Conservation (phyloP, 495 filamentous ascomycete species). For the Penicillium alfredii region DNA sequence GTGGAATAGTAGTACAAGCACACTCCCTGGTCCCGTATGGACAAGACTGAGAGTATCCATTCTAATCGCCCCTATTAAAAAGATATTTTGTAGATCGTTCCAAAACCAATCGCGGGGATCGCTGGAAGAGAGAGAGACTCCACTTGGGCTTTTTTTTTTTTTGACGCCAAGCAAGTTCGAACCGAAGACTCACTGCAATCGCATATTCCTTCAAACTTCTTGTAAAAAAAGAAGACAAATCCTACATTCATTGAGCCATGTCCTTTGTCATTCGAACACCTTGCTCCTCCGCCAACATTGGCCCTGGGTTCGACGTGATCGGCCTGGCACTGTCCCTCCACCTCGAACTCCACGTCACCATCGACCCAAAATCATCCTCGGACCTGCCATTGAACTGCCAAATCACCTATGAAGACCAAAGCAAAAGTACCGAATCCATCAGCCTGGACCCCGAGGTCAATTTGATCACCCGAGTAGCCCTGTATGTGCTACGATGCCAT, state of each 20-base stretch:
- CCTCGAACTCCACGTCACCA: conserved; percentile 73
- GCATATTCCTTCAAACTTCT: too few species aligned
- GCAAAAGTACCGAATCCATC: conserved; percentile 67
- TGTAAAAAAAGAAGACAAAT: too few species aligned
- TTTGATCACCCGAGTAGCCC: conserved; percentile 81
- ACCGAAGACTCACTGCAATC: too few species aligned
- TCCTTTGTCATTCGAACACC: conserved; percentile 62
- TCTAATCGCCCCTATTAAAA: too few species aligned
- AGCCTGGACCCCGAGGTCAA: conserved; percentile 73
- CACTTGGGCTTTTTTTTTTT: too few species aligned
- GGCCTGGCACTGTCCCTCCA: conserved; percentile 87
- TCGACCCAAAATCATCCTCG: conserved; percentile 51
- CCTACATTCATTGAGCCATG: conserved; percentile 10
- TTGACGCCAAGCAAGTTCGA: too few species aligned
- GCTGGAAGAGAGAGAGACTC: too few species aligned
- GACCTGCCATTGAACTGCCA: conserved; percentile 70
- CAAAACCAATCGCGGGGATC: too few species aligned
- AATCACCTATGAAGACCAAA: conserved; percentile 82
- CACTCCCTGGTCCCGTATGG: too few species aligned
- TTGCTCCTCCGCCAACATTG: conserved; percentile 94
- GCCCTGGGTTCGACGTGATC: conserved; percentile 95
- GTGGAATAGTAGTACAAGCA: too few species aligned
- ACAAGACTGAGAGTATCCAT: too few species aligned
- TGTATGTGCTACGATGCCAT: conserved; percentile 92
- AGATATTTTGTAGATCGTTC: too few species aligned